Evolutionary conservation across 2,329 filamentous ascomycete genomes (phyloP).

Genomic region (Hypoxylon sp.): DNA sequence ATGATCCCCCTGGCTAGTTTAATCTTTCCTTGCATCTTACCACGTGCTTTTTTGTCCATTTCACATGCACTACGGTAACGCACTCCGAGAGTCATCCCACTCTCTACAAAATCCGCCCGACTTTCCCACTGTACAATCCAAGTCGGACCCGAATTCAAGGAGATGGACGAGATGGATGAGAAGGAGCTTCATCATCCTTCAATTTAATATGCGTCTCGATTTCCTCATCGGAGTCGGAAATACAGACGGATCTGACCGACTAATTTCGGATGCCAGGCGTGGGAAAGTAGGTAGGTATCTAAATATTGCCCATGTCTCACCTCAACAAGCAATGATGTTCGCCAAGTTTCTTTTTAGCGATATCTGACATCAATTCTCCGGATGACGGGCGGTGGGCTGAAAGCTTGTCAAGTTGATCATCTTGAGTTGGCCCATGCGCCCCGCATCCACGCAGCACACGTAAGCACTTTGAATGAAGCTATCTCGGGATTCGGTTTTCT

Average conservation of each 20-base stretch:
- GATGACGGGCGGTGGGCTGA: slow-evolving; percentile 3
- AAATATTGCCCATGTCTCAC: slow-evolving; percentile 36
- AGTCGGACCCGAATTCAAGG: slow-evolving; percentile 7
- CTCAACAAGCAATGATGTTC: slow-evolving; percentile 27
- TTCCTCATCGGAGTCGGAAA: neutral
- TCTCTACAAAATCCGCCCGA: slow-evolving; percentile 15
- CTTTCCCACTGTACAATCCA: neutral
- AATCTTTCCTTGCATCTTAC: slow-evolving; percentile 20
- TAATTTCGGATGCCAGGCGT: slow-evolving; percentile 9
- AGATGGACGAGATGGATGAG: neutral
- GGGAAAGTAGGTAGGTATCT: neutral
- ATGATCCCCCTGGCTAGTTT: slow-evolving; percentile 26
- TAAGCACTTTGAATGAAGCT: slow-evolving; percentile 8
- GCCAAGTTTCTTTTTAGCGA: neutral
- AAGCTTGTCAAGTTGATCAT: neutral
- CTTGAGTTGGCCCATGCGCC: neutral
- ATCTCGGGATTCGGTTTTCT: neutral
- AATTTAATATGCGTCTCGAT: neutral
- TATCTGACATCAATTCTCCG: slow-evolving; percentile 14
- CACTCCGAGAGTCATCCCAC: neutral
- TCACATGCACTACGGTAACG: slow-evolving; percentile 25
- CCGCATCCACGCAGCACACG: neutral
- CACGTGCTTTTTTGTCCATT: neutral
- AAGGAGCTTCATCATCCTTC: slow-evolving; percentile 13
- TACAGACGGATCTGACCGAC: slow-evolving; percentile 11